Evolutionary conservation across 2,329 filamentous ascomycete species (phyloP), one percentile per base, ranked within the genome.

Genomic region (Rasamsonia emersonii): DNA sequence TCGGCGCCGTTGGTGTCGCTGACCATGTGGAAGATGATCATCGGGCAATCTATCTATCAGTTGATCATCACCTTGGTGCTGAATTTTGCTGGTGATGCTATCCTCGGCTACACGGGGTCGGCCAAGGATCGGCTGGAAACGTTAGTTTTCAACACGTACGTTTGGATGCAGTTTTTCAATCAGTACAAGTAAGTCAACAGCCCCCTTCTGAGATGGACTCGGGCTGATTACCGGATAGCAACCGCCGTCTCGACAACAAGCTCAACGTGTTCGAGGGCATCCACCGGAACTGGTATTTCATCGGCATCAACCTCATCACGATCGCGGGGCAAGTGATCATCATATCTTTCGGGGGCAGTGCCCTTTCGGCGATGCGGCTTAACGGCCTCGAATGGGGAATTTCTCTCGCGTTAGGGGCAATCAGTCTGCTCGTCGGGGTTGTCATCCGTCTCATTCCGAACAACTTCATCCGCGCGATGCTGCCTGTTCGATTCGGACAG

Each of bases 251-350:
- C 23, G 61, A 65, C 33, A 63, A 63, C 36, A 47, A 54, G 14
- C 42, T 65, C 35, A 65, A 65, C 34, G 61, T 65, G 24, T 54
- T 65, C 34, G 62, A 65, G 35, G 61, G 62, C 9, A 44, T 65
- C 15, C 46, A 50, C 26, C 50, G 49, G 28, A 66, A 66, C 35
- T 50, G 42, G n/a, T 66, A 61, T 56, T 66, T 65, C 42, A 67
- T 82, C 19, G 67, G 64, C 3, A 82, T 84, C 23, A 71, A 81
- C 46, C 49, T 68, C 15, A 67, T 82, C 46, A 85, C 82, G 46
- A 62, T 82, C 25, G 76, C 69, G 9, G 80, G 79, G 5, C 81
- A 85, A 48, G 67, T 79, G n/a, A 53, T 82, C 53, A 85, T 85
- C 47, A 67, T 85, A 36, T 80, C 80, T 45, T 69, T 82, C 37